Percentiles rank a stretch among this genome's conserved stretches.
phyloP scores from a whole-genome alignment of 169 alveolate genomes.

The Eimeria maxima region DNA sequence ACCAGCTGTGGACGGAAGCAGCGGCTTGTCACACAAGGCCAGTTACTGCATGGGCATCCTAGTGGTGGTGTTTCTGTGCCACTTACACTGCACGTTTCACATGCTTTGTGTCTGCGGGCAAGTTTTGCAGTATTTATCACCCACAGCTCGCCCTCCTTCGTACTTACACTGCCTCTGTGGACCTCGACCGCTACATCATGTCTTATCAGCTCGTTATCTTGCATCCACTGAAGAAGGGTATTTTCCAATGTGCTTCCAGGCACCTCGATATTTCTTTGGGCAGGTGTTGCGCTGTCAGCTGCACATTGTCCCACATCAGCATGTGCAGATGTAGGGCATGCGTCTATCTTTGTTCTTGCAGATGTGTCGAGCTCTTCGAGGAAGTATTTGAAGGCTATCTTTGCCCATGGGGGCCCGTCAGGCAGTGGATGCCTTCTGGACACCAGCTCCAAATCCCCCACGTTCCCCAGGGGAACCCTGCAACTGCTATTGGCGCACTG shows the following conservation, averaged over 20 bases:
- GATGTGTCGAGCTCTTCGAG: conserved; percentile 39
- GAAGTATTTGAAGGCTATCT: conserved; percentile 31
- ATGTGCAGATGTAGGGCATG: background rate
- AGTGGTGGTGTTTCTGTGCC: background rate
- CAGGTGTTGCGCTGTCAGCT: background rate
- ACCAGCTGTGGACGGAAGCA: conserved; percentile 22
- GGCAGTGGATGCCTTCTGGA: conserved; percentile 5
- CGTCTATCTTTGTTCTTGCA: background rate
- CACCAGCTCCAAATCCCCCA: conserved; percentile 52
- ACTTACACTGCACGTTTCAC: conserved; percentile 3
- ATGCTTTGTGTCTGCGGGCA: background rate
- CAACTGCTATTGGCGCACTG: conserved; percentile 75
- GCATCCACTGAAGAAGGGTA: conserved; percentile 68
- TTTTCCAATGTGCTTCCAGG: background rate
- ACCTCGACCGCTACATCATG: conserved; percentile 1
- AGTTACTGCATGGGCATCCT: conserved; percentile 40
- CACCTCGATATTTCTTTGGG: background rate
- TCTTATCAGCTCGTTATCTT: conserved; percentile 11
- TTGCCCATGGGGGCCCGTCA: conserved; percentile 60
- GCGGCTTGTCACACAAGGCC: conserved; percentile 58
- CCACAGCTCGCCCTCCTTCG: conserved; percentile 35
- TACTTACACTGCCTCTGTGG: background rate
- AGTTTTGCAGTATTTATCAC: conserved; percentile 4
- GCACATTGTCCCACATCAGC: background rate
- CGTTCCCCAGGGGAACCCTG: conserved; percentile 54